Evolutionary conservation across 2,329 filamentous ascomycete species (phyloP).

Genomic region (Fusarium sp.): DNA sequence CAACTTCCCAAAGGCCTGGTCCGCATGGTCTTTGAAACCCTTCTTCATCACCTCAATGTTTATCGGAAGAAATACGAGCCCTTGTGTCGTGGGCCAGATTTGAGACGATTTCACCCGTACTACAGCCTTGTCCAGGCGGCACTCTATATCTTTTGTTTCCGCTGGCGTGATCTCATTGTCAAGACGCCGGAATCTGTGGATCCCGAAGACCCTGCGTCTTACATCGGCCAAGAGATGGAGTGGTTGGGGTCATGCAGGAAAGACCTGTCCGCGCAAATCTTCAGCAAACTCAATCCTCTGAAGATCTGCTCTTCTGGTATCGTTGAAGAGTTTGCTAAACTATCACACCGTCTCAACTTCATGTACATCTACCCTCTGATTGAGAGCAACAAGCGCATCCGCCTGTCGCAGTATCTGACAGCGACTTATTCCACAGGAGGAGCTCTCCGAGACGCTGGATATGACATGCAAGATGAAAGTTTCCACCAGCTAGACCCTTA

Average conservation of each 20-base stretch:
- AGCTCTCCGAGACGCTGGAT: conserved; percentile 62
- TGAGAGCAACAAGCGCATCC: conserved; percentile 91
- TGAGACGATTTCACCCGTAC: conserved; percentile 84
- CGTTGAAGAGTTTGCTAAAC: conserved; percentile 89
- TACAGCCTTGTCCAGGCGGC: conserved; percentile 90
- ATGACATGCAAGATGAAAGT: conserved; percentile 72
- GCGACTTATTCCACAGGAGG: conserved; percentile 67
- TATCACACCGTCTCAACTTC: conserved; percentile 86
- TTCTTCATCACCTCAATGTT: conserved; percentile 80
- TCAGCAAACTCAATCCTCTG: conserved; percentile 90
- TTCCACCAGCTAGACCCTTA: conserved; percentile 91
- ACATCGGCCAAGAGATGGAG: conserved; percentile 75
- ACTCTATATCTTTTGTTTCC: conserved; percentile 96
- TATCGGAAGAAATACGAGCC: conserved; percentile 79
- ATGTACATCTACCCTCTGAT: conserved; percentile 90
- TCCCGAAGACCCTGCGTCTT: conserved; percentile 69
- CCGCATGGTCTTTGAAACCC: conserved; percentile 82
- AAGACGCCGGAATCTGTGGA: conserved; percentile 70
- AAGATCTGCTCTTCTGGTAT: conserved; percentile 94
- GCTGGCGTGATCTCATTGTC: conserved; percentile 89
- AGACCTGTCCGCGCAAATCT: conserved; percentile 79
- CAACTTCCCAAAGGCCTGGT: conserved; percentile 81
- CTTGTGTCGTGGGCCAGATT: conserved; percentile 83
- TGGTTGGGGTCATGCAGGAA: conserved; percentile 83
- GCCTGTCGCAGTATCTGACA: conserved; percentile 76